Percentiles rank a stretch among this genome's conserved stretches.
These are phyloP conservation scores for Ogataea hybrid DNA, from an alignment of 1,139 yeast genomes.

Conservation along the genomic window DNA sequence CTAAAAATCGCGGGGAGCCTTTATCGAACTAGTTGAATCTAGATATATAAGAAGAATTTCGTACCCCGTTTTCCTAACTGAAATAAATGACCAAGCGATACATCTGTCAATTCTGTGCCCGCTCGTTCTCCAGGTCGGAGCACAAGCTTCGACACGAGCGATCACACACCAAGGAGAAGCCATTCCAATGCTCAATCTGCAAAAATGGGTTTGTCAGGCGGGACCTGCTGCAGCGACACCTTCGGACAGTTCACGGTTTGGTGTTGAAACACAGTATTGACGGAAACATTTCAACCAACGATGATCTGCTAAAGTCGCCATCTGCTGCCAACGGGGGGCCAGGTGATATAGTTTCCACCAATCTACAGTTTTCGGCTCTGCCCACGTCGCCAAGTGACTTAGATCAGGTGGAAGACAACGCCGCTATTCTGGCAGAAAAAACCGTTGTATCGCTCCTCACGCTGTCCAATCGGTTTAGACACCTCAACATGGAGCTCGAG, in stretches of 20 bases:
- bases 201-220: constrained; percentile 73
- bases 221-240: constrained; percentile 72
- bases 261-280: constrained; percentile 34
- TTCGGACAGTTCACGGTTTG: constrained; percentile 69
- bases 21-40: not conserved
- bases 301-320: constrained; percentile 17
- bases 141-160: constrained; percentile 82
- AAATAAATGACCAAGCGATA: constrained; percentile 47
- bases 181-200: constrained; percentile 72
- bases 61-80: not conserved
- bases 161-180: constrained; percentile 81
- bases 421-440: constrained; percentile 23
- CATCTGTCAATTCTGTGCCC: constrained; percentile 76
- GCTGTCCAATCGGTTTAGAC: constrained; percentile 28
- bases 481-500: constrained; percentile 15
- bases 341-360: not conserved
- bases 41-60: constrained; percentile 6
- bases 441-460: constrained; percentile 30
- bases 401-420: constrained; percentile 11
- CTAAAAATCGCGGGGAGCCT: constrained; percentile 12
- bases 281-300: constrained; percentile 23
- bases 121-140: constrained; percentile 78
- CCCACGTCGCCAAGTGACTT: constrained; percentile 6
- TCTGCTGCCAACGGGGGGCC: constrained; percentile 5
- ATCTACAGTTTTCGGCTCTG: constrained; percentile 8